Base-by-base conservation (phyloP, 306 rosid species). In the Rosa multiflora region DNA sequence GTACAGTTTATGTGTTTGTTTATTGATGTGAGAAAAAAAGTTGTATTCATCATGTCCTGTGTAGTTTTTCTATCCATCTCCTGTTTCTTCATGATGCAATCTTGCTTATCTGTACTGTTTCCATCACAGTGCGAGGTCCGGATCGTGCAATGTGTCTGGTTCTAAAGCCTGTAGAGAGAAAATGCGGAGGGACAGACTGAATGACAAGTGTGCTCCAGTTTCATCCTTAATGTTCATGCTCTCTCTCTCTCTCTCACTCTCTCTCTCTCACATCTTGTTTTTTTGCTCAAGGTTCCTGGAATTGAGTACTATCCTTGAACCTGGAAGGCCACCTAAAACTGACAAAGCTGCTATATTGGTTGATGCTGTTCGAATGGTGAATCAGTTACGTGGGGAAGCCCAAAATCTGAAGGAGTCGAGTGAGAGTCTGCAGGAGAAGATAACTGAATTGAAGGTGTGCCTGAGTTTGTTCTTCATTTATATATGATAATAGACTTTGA, bases 121-220 rank as follows among this genome's bases (percentile, higher is more conserved):
- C 46, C 47, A 17, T 78, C 23, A 46, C 83, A 92, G 99, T 88
- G 76, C 73, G 80, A 90, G 83, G 83, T 73, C 92, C 42, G 96
- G 85, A 82, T 87, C 97, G 62, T 81, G 78, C 86, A 73, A 73
- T 76, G 81, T 80, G 43, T 68, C 89, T 70, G 88, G 91, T 79
- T 80, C 96, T 63, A 95, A 93, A 86, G 98, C 99, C 75, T 85
- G 93, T 79, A 91, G 93, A 67, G 99, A 95, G 90, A 95, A 95
- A 89, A 26, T 89, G 81, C 86, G 99, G 67, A 89, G 99, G 90
- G 94, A 95, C 70, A 90, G 85, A 76, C 87, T 95, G 40, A 95
- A 95, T 80, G 98, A 95, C 87, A 95, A 95, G 99, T 87, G 1
- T 76, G 53, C 39, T 70, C 55, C 62, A 40, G 51, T 70, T 70